Base-by-base conservation (phyloP, 208 protist genomes). In the Leishmania major region DNA sequence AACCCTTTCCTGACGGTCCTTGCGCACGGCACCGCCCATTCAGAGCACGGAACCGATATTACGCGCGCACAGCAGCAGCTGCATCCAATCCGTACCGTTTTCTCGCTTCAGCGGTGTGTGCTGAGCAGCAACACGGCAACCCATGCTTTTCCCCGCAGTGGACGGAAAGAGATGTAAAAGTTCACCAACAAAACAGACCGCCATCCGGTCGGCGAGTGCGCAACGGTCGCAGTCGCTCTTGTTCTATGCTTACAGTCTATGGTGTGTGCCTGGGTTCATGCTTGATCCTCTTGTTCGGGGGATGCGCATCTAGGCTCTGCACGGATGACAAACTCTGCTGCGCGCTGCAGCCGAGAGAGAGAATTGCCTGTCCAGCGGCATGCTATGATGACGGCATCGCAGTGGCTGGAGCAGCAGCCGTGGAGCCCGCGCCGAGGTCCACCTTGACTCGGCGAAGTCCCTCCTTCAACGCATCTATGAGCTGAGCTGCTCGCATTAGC, bases 401-500 rank as follows among this genome's bases (percentile, higher is more conserved):
- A 31, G 13, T 22, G 19, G 31, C 51, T n/a, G 73, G 25, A 25
- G 5, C 49, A 62, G 47, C 19, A 40, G 73, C 4, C 13, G 10
- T 43, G 17, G 37, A 62, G 35, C 35, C 35, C 35, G 22, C 73
- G 22, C 49, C 57, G 5, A 96, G 82, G 47, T 90, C 87, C 19
- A 69, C 31, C 67, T 89, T 88, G 1, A 94, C 91, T 8, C 81
- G 83, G 25, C 84, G 77, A 7, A 96, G 87, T 28, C 92, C 93
- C 15, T 88, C 84, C 55, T 89, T 88, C 49, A 96, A 75, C 8
- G 88, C 75, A 35, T 90, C 72, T 67, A 96, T 87, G n/a, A 90
- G 66, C 31, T 86, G 82, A 43, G 85, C 45, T 4, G 91, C 89
- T 15, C 78, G 75, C 2, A 75, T 53, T 59, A 95, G 77, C 70